These are phyloP conservation scores for Russula brevipes DNA, from an alignment of 768 basidiomycete species.

Conservation along the genomic window DNA sequence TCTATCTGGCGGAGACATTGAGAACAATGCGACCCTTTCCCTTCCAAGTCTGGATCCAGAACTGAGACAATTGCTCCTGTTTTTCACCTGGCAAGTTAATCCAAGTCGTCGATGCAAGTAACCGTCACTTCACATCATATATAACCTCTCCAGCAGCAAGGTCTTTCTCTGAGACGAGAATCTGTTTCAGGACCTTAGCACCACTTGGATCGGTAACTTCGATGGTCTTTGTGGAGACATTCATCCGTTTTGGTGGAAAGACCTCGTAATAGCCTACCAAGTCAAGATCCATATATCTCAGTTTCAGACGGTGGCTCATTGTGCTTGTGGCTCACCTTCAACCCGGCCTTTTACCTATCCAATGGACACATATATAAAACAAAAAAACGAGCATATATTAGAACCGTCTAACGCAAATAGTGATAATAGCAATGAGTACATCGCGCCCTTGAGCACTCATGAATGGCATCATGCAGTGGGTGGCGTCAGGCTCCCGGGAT, in stretches of 20 bases:
- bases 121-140: conserved; percentile 51
- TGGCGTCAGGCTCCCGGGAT: conserved; percentile 56
- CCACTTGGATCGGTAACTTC: conserved; percentile 28
- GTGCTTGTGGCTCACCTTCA: conserved; percentile 59
- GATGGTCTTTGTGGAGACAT: conserved; percentile 53
- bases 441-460: conserved; percentile 17
- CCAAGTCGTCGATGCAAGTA: background rate
- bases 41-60: conserved; percentile 68
- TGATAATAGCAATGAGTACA: conserved; percentile 23
- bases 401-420: conserved; percentile 36
- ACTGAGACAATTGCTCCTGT: conserved; percentile 70
- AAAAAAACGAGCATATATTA: conserved; percentile 48
- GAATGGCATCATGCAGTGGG: conserved; percentile 33
- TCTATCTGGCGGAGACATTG: conserved; percentile 64
- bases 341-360: conserved; percentile 58
- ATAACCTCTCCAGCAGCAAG: conserved; percentile 67
- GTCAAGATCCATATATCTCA: conserved; percentile 39
- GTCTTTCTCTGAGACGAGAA: conserved; percentile 59
- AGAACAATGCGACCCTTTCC: conserved; percentile 62
- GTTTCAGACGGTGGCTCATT: conserved; percentile 25
- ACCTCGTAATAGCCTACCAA: conserved; percentile 63
- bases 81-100: background rate
- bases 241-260: conserved; percentile 71
- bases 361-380: conserved; percentile 27
- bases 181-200: conserved; percentile 39